A percentile compares a stretch with the other conserved stretches of the same genome.
Evolutionary conservation across 129 eudicot genomes (phyloP).

Genomic region (Rutidosis leptorrhynchoides): DNA sequence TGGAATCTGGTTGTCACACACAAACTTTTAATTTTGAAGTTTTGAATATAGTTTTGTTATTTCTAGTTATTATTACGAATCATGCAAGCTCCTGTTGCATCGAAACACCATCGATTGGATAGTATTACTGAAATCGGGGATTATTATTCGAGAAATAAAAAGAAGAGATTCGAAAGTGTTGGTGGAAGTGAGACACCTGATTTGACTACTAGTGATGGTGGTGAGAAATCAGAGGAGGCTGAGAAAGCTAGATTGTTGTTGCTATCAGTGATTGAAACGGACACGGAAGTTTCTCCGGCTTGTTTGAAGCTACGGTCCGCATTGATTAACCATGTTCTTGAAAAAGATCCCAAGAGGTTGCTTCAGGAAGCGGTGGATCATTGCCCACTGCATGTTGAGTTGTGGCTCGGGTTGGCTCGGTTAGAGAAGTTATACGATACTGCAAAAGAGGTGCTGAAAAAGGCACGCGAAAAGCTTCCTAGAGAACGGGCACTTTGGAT

Average conservation of each 20-base stretch:
- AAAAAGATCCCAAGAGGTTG: constrained; percentile 74
- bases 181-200: constrained; percentile 94
- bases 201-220: constrained; percentile 94
- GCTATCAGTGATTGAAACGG: constrained; percentile 74
- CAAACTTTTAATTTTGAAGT: too few relatives aligned
- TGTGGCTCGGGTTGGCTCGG: constrained; percentile 92
- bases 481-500: constrained; percentile 90
- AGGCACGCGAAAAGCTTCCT: constrained; percentile 71
- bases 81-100: constrained; percentile 77
- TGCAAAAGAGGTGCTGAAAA: constrained; percentile 75
- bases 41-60: background rate
- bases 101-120: constrained; percentile 61
- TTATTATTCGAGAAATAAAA: constrained; percentile 80
- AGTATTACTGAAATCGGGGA: constrained; percentile 92
- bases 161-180: constrained; percentile 80
- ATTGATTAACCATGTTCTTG: constrained; percentile 78
- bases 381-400: constrained; percentile 83
- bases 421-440: constrained; percentile 71
- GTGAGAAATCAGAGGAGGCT: constrained; percentile 84
- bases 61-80: constrained; percentile 38
- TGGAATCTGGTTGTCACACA: too few relatives aligned
- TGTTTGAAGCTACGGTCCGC: constrained; percentile 94
- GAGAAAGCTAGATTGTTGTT: constrained; percentile 82
- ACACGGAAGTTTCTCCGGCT: constrained; percentile 84
- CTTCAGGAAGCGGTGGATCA: constrained; percentile 85